Base-by-base conservation (phyloP, 306 rosid genomes). In the Bauhinia variegata region DNA sequence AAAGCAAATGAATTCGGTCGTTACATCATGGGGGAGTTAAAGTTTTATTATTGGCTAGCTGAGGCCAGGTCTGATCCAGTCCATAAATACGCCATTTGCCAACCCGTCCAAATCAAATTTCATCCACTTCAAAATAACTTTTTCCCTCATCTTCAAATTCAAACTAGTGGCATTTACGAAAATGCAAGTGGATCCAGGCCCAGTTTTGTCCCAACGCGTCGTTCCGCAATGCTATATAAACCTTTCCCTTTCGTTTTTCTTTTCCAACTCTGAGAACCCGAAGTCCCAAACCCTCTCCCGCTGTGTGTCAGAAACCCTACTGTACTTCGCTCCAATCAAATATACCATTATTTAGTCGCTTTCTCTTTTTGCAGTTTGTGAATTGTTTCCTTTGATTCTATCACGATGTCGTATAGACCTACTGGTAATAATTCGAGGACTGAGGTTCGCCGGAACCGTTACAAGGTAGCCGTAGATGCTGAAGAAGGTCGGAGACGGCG, bases 381-480 rank as follows among this genome's bases (percentile, higher is more conserved):
- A 8, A 60, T 42, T 70, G 31, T 0, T 42, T 54, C 42, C 11
- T 17, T n/a, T 14, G 54, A 63, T 47, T 37, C 60, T 12, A 0
- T 18, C 16, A 83, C 78, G 76, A 95, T 95, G 99, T 95, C 97
- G 82, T 75, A 88, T 81, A 91, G 99, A 32, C 97, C 99, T 3
- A 73, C 48, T 64, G 64, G 60, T 4, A 95, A n/a, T n/a, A n/a
- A 71, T 81, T 77, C 93, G 19, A 87, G 91, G 84, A 85, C 88
- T 49, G 99, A 95, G 78, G 92, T 79, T 79, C 97, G 99, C 59
- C 95, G 97, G 52, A 88, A 87, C 74, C 89, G 96, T 13, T 95
- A 95, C 85, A 95, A 95, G 87, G 97, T 95, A 55, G 97, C 97
- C 28, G 97, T 95, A 37, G 99, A 95, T 44, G 99, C 99, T 18